Base-by-base conservation (phyloP, 2,329 filamentous ascomycete genomes). In the Rasamsonia emersonii region DNA sequence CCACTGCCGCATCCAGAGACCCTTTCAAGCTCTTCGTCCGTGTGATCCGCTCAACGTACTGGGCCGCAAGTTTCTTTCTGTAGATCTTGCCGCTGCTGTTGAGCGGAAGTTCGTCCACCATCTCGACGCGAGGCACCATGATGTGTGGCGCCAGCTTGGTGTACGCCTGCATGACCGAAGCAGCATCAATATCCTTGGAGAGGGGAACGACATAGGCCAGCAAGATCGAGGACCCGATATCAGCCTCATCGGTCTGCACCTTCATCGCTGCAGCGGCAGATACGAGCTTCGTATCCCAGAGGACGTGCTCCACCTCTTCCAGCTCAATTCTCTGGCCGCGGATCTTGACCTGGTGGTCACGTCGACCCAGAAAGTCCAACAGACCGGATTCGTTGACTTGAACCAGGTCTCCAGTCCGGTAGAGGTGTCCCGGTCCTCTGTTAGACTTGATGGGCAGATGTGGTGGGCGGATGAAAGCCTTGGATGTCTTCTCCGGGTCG, bases 351-450 rank as follows among this genome's bases (percentile, higher is more conserved):
- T 61, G 56, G 10, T 39, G 36, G 29, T 59, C 56, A 20, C 49
- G 51, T 15, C 56, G 46, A 5, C 56, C 54, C 9, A 53, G 41
- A 30, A 53, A 59, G 7, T 43, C 34, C 10, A 56, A 42, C 9
- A 40, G 42, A 3, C 54, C 52, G 28, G 57, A 47, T 4, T 45
- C 33, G 25, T 53, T 45, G 28, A 55, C 52, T 30, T 40, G 44
- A 7, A 51, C 51, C 11, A 59, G 34, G 33, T 61, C 57, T 7
- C 57, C 56, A 9, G 56, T 60, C 36, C 52, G 55, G 37, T 60
- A 61, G 14, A 56, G 32, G 4, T 44, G 37, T 8, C 39, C 3
- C 26, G 30, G 3, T 4, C 17, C 18, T 19, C 13, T 13, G 26
- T n/a, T 11, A 46, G 37, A 45, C 44, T 53, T 9, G 33, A 26